These are phyloP conservation scores for Multifurca ochricompacta DNA, from an alignment of 768 basidiomycete genomes.

Conservation along the genomic window DNA sequence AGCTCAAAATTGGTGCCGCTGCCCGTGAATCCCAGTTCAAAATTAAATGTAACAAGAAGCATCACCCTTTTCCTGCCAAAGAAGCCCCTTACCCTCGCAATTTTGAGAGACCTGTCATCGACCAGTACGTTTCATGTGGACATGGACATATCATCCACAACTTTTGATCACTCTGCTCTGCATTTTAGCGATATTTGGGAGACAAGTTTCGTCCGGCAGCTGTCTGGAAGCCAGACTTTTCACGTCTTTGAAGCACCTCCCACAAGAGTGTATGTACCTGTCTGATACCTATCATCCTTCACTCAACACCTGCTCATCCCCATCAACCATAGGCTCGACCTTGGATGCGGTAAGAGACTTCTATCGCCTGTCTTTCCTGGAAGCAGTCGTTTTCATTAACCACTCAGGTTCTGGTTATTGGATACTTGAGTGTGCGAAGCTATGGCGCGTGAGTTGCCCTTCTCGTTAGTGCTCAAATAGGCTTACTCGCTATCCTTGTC, in stretches of 20 bases:
- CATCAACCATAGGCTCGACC: slow-evolving; percentile 48
- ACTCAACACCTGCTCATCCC: slow-evolving; percentile 4
- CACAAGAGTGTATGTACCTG: slow-evolving; percentile 46
- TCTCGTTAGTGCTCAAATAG: background rate
- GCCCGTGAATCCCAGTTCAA: slow-evolving; percentile 52
- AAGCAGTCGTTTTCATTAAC: background rate
- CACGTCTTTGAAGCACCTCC: slow-evolving; percentile 57
- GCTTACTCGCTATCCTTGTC: background rate
- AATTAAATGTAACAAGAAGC: slow-evolving; percentile 41
- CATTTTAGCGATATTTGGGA: slow-evolving; percentile 60
- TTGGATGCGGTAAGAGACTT: slow-evolving; percentile 55
- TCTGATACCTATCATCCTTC: background rate
- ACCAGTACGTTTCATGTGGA: slow-evolving; percentile 44
- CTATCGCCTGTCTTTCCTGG: slow-evolving; percentile 6
- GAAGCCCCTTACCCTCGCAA: slow-evolving; percentile 64
- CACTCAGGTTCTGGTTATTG: slow-evolving; percentile 60
- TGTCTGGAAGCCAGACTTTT: slow-evolving; percentile 54
- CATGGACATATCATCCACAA: background rate
- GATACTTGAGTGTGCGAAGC: slow-evolving; percentile 56
- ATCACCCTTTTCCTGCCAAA: slow-evolving; percentile 43
- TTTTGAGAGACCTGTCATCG: slow-evolving; percentile 54
- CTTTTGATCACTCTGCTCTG: background rate
- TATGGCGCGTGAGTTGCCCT: slow-evolving; percentile 45
- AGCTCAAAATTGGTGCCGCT: slow-evolving; percentile 43
- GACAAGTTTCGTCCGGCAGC: slow-evolving; percentile 43